Base-by-base conservation (phyloP, 106 monocot species). In the Cymbidium sinense region DNA sequence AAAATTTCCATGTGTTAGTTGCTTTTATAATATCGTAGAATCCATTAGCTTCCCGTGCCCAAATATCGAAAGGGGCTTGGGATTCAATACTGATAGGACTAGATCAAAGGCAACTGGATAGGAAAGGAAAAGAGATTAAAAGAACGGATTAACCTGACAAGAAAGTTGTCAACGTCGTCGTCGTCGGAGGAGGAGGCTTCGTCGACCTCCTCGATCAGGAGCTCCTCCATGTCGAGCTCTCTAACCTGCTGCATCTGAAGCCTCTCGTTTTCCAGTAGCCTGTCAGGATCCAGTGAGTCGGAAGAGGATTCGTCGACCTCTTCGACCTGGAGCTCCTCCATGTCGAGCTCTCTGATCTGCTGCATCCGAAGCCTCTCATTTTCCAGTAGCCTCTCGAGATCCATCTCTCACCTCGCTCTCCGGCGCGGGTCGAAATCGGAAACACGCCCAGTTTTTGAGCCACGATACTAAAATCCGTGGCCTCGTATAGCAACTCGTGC, bases 251-350 rank as follows among this genome's bases (percentile, higher is more conserved):
- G 71, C 80, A 86, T 86, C 71, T 77, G 83, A 25, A 76, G 83
- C 70, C 86, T 41, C 83, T 86, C 86, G 39, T 39, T 50, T 73
- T 86, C 83, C 76, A 54, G 36, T 3, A 86, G 30, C 34, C 82
- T 50, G 9, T 82, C 71, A 4, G 20, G 20, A 54, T 76, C 74
- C 80, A 71, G n/a, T n/a, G n/a, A n/a, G n/a, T n/a, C n/a, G 34
- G 23, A 5, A 71, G 50, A 74, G 31, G 74, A 50, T 34, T 65
- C 74, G 30, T 83, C 86, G 23, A 86, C 86, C 43, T 83, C 83
- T 74, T 86, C 86, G 74, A 86, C 70, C 55, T 86, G 73, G n/a
- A 86, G 83, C 77, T 86, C 86, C 43, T 86, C 86, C 64, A 80
- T 70, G 72, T 86, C 86, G 39, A 86, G 86, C 69, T 83, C 82